Percentiles rank a stretch among this genome's conserved stretches.
Conservation (phyloP, 2,329 filamentous ascomycete species). For the Exophiala oligosperma region DNA sequence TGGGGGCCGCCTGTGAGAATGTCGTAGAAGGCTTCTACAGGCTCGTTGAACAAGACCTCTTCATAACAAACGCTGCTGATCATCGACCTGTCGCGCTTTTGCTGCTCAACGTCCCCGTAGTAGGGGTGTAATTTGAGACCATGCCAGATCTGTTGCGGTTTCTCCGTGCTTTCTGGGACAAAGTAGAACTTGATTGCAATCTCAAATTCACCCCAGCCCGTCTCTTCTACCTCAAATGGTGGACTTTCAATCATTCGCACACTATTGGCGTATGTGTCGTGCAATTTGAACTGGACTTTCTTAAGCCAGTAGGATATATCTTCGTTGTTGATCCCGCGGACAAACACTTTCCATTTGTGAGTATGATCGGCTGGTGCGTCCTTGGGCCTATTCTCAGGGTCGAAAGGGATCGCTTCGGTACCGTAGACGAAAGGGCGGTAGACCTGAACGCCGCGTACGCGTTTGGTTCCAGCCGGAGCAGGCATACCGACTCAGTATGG, state of each 20-base stretch:
- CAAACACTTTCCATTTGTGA: slow-evolving; percentile 94
- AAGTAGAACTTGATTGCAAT: slow-evolving; percentile 96
- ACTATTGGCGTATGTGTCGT: slow-evolving; percentile 93
- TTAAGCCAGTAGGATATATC: slow-evolving; percentile 95
- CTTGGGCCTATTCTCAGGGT: slow-evolving; percentile 72
- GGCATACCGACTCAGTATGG: slow-evolving; percentile 44
- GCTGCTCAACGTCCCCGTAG: slow-evolving; percentile 72
- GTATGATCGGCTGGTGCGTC: slow-evolving; percentile 86
- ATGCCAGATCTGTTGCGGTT: slow-evolving; percentile 93
- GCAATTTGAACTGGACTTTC: slow-evolving; percentile 96
- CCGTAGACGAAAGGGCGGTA: slow-evolving; percentile 64
- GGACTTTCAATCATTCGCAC: slow-evolving; percentile 80
- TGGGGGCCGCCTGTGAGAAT: slow-evolving; percentile 72
- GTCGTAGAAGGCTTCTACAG: slow-evolving; percentile 84
- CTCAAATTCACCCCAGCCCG: slow-evolving; percentile 97
- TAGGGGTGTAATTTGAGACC: slow-evolving; percentile 89
- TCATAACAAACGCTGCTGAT: slow-evolving; percentile 84
- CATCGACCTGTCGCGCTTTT: slow-evolving; percentile 63
- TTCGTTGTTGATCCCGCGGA: slow-evolving; percentile 83
- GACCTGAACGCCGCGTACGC: slow-evolving; percentile 50
- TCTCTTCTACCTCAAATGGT: slow-evolving; percentile 84
- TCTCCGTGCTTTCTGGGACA: slow-evolving; percentile 81
- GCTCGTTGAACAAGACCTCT: slow-evolving; percentile 96
- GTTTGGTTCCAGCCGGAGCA: slow-evolving; percentile 55
- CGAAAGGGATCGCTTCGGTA: slow-evolving; percentile 76